These are phyloP conservation scores for Cylindrodendrum hubeiense DNA, from an alignment of 2,329 filamentous ascomycete species.

Conservation along the genomic window DNA sequence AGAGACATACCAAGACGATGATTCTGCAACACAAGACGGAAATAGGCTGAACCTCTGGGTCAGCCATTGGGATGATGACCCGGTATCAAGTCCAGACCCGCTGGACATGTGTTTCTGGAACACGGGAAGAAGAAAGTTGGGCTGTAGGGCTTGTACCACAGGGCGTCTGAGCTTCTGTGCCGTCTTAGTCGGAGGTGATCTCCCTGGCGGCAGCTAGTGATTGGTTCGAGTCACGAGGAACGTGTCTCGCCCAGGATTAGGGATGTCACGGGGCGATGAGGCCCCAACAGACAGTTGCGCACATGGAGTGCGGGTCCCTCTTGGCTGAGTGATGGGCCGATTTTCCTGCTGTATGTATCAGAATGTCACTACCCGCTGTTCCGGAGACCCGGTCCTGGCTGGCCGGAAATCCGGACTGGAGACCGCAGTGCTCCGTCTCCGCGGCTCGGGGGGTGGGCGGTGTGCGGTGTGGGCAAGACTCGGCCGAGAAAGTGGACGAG, in stretches of 20 bases:
- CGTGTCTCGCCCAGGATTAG: not conserved
- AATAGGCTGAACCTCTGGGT: not conserved
- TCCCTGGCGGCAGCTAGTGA: not conserved
- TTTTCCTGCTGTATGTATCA: too few relatives aligned
- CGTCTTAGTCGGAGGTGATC: not conserved
- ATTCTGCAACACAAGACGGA: not conserved
- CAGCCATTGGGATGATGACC: not conserved
- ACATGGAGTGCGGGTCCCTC: not conserved
- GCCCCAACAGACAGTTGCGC: not conserved
- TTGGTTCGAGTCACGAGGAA: not conserved
- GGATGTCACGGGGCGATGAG: not conserved
- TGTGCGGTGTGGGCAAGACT: slow-evolving; percentile 23
- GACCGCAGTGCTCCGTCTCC: not conserved
- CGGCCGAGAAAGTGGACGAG: slow-evolving; percentile 35
- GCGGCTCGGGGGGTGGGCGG: slow-evolving; percentile 3
- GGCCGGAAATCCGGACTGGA: not conserved
- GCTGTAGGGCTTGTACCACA: not conserved
- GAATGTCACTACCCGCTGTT: not conserved
- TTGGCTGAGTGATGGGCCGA: not conserved
- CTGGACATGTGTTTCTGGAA: slow-evolving; percentile 3
- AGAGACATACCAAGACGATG: not conserved
- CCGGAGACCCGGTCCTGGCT: not conserved
- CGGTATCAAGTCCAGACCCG: not conserved
- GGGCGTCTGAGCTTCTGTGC: not conserved
- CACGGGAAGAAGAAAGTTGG: not conserved